Evolutionary conservation across 352 stramenopile genomes (phyloP).

Genomic region (Proteromonas lacertae): DNA sequence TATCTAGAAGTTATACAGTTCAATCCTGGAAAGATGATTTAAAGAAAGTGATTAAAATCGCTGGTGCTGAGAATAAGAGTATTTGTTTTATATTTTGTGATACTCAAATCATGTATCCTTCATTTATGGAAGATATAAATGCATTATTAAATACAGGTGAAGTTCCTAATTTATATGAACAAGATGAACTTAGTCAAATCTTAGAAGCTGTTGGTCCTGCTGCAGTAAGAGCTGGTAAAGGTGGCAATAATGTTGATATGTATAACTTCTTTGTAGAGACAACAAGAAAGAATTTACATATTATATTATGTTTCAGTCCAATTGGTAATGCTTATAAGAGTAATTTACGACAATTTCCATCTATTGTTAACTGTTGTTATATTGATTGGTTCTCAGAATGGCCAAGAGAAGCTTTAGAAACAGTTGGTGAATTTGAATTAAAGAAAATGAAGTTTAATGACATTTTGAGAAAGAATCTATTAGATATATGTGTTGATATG

Average conservation of each 20-base stretch:
- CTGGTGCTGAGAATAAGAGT: slow-evolving; percentile 52
- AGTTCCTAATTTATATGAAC: slow-evolving; percentile 54
- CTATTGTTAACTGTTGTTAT: slow-evolving; percentile 73
- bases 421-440: slow-evolving; percentile 55
- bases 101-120: slow-evolving; percentile 57
- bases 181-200: no score
- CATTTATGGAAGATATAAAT: slow-evolving; percentile 81
- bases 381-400: slow-evolving; percentile 85
- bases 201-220: background rate
- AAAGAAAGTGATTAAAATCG: slow-evolving; percentile 66
- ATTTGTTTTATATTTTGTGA: slow-evolving; percentile 55
- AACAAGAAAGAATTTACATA: slow-evolving; percentile 55
- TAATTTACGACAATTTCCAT: slow-evolving; percentile 68
- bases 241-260: slow-evolving; percentile 11
- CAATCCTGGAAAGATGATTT: slow-evolving; percentile 60
- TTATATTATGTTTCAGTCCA: slow-evolving; percentile 56
- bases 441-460: slow-evolving; percentile 36
- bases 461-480: background rate
- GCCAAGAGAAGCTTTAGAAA: slow-evolving; percentile 56
- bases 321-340: slow-evolving; percentile 63
- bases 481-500: slow-evolving; percentile 64
- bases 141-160: slow-evolving; percentile 76
- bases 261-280: slow-evolving; percentile 55
- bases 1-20: slow-evolving; percentile 62
- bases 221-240: background rate